Evolutionary conservation across 2,329 filamentous ascomycete genomes (phyloP).

Genomic region (Clonostachys chloroleuca): DNA sequence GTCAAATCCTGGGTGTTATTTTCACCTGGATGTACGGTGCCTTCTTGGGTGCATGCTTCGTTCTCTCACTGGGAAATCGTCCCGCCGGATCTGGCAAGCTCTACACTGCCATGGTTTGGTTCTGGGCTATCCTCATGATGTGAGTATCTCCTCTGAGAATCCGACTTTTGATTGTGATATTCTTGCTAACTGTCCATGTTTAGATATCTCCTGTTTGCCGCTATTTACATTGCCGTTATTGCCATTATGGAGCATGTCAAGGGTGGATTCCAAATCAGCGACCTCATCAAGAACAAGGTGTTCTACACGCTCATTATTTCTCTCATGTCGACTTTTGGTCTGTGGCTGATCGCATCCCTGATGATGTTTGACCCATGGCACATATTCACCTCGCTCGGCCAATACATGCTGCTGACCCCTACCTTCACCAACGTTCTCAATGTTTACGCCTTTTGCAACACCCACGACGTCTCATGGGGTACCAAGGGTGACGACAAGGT

Average conservation of each 20-base stretch:
- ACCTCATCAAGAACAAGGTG: slow-evolving; percentile 80
- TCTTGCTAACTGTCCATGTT: slow-evolving; percentile 10
- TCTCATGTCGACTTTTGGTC: slow-evolving; percentile 83
- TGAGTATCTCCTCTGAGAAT: slow-evolving; percentile 35
- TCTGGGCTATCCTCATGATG: slow-evolving; percentile 95
- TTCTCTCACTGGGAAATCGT: slow-evolving; percentile 88
- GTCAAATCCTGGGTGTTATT: slow-evolving; percentile 77
- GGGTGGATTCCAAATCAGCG: slow-evolving; percentile 62
- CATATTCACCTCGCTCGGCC: slow-evolving; percentile 92
- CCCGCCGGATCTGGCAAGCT: slow-evolving; percentile 90
- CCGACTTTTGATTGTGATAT: not conserved
- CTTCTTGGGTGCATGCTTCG: slow-evolving; percentile 89
- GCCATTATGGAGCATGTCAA: slow-evolving; percentile 71
- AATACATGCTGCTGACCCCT: slow-evolving; percentile 92
- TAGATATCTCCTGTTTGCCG: slow-evolving; percentile 89
- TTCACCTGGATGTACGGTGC: slow-evolving; percentile 97
- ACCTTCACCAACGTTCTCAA: slow-evolving; percentile 99
- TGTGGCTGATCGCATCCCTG: slow-evolving; percentile 88
- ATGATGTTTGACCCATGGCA: slow-evolving; percentile 99
- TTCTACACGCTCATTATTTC: slow-evolving; percentile 95
- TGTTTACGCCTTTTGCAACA: slow-evolving; percentile 98
- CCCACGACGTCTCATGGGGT: slow-evolving; percentile 95
- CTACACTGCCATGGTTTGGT: slow-evolving; percentile 97
- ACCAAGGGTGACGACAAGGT: slow-evolving; percentile 98
- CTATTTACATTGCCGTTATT: slow-evolving; percentile 86